Percentiles rank a stretch among this genome's conserved stretches.
phyloP scores from a whole-genome alignment of 352 stramenopile species.

The Phytophthora foliorum region DNA sequence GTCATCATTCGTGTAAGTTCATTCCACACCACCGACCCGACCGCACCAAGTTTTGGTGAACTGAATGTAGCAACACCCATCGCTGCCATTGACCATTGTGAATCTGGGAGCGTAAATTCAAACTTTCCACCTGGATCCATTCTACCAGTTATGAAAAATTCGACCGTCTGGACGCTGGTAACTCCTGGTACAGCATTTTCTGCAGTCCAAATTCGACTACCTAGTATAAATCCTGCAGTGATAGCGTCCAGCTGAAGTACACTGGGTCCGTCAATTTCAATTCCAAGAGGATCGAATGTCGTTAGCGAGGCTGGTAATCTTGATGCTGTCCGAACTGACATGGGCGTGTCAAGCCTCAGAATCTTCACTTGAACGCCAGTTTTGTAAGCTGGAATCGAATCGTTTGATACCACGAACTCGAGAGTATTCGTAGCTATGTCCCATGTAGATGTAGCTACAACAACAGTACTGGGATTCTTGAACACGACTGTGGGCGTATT shows the following conservation, averaged over 20 bases:
- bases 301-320: conserved; percentile 39
- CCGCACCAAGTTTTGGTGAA: conserved; percentile 39
- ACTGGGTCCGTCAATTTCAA: conserved; percentile 65
- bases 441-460: conserved; percentile 36
- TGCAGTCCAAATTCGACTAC: conserved; percentile 58
- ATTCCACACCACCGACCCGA: conserved; percentile 49
- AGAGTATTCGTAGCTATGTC: conserved; percentile 16
- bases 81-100: conserved; percentile 48
- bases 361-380: conserved; percentile 45
- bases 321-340: conserved; percentile 39
- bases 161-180: conserved; percentile 55
- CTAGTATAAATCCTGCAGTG: conserved; percentile 49
- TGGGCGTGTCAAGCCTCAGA: conserved; percentile 49
- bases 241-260: conserved; percentile 55
- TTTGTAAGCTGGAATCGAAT: conserved; percentile 47
- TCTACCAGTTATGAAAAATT: conserved; percentile 55
- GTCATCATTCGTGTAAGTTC: conserved; percentile 36
- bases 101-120: conserved; percentile 57
- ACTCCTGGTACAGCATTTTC: conserved; percentile 53
- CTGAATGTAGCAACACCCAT: conserved; percentile 42
- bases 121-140: conserved; percentile 48
- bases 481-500: conserved; percentile 39
- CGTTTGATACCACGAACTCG: conserved; percentile 28
- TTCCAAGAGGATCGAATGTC: conserved; percentile 50
- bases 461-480: conserved; percentile 27